These are phyloP conservation scores for Mycena vitilis DNA, from an alignment of 768 basidiomycete species.

Conservation along the genomic window DNA sequence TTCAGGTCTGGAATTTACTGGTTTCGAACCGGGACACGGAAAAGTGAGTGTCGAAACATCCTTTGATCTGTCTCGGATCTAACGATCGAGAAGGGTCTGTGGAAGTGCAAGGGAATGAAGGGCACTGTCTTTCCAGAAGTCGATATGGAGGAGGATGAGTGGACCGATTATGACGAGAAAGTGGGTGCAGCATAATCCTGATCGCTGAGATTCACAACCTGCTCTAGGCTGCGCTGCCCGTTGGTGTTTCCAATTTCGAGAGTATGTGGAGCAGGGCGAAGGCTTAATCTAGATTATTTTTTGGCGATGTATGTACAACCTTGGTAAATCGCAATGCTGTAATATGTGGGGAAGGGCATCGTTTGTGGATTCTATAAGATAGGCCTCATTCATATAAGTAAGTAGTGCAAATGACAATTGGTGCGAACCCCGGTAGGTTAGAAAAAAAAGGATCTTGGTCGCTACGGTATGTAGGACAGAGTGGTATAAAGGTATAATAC, in stretches of 20 bases:
- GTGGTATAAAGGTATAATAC: not conserved
- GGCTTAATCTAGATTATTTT: conserved; percentile 19
- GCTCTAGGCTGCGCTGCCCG: conserved; percentile 67
- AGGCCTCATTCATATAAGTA: no score
- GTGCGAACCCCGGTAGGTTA: conserved; percentile 40
- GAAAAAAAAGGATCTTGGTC: not conserved
- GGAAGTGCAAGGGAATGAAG: conserved; percentile 77
- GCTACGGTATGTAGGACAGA: no score
- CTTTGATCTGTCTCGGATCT: conserved; percentile 2
- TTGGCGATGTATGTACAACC: not conserved
- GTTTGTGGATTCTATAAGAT: no score
- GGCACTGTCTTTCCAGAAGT: conserved; percentile 72
- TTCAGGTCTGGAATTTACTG: conserved; percentile 80
- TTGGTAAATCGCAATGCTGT: not conserved
- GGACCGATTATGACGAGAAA: conserved; percentile 95
- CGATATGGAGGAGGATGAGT: conserved; percentile 75
- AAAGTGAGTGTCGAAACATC: conserved; percentile 51
- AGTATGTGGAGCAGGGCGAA: conserved; percentile 77
- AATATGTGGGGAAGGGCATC: not conserved
- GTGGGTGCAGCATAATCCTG: conserved; percentile 48
- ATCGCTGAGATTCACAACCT: conserved; percentile 21
- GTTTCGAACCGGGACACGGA: conserved; percentile 69
- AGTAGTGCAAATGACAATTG: no score
- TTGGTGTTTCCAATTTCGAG: conserved; percentile 75
- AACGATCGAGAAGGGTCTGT: conserved; percentile 68